Evolutionary conservation across 257 asterid genomes (phyloP), one percentile per base, ranked within the genome.

Genomic region (Parsonsia alboflavescens): DNA sequence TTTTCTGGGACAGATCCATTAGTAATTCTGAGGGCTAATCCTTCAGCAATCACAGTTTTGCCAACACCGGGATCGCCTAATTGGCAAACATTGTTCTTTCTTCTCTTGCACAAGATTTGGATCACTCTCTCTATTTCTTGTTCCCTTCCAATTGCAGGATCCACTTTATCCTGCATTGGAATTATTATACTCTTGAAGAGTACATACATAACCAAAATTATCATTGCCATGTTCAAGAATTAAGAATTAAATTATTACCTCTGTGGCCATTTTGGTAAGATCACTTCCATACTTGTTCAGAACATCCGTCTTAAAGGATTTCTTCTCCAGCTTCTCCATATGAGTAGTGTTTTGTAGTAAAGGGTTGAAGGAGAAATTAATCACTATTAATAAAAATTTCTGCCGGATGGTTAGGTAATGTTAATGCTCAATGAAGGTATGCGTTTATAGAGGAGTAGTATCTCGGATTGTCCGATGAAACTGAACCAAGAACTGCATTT

Each of bases 51-150:
- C 16, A 81, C 88, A 13, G 88, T 79, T 82, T 84, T 84, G 17
- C 88, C 88, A 53, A 82, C 88, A 41, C 88, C 88, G 11, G 86
- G 84, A 76, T 84, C 86, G 39, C 84, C 86, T 63, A 84, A 64
- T n/a, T 82, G 83, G 71, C 86, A 84, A 26, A 78, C 78, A 46
- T 82, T 84, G 42, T 82, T 84, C 67, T 82, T 84, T 59, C 77
- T 84, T 22, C 84, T 65, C 68, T 83, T 80, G 61, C 88, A 85
- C 65, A 84, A 66, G 73, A 84, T 84, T 53, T 84, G 84, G 21
- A 73, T 79, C 39, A 84, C 88, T 2, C 80, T 77, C 69, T 82
- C 84, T n/a, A 84, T 82, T 74, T 82, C 77, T 3, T 52, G 69
- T 56, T 68, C 78, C 71, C 88, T 84, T 70, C 88, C 88, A 71